Evolutionary conservation across 2,329 filamentous ascomycete species (phyloP).

Genomic region (Apiospora malaysiana): DNA sequence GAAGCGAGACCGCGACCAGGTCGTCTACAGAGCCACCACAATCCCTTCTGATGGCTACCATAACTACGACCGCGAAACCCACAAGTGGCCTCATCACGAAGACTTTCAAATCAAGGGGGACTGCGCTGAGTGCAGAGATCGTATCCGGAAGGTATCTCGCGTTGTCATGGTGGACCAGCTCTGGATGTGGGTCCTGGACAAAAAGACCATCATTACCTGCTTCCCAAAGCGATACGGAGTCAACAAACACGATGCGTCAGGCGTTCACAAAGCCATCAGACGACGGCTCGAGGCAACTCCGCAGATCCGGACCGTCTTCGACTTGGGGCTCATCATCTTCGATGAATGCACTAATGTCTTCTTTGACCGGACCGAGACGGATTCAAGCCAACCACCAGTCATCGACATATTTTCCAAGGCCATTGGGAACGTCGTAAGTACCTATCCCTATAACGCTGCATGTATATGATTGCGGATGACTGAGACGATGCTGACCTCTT

Average conservation of each 20-base stretch:
- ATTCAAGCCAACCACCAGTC: constrained; percentile 42
- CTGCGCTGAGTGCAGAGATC: constrained; percentile 24
- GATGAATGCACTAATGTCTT: constrained; percentile 48
- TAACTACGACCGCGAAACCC: constrained; percentile 22
- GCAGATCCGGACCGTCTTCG: constrained; percentile 45
- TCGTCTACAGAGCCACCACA: constrained; percentile 47
- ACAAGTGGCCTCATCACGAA: background rate
- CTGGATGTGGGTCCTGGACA: constrained; percentile 51
- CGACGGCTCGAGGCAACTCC: constrained; percentile 24
- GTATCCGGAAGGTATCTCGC: constrained; percentile 31
- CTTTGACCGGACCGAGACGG: constrained; percentile 44
- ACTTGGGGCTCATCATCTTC: constrained; percentile 49
- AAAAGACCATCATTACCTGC: constrained; percentile 45
- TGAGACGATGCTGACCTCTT: background rate
- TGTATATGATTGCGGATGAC: background rate
- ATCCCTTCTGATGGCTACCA: constrained; percentile 32
- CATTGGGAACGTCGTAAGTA: constrained; percentile 48
- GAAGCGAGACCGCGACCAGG: constrained; percentile 48
- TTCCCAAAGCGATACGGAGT: constrained; percentile 50
- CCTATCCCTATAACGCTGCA: background rate
- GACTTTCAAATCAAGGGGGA: background rate
- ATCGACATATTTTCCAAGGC: constrained; percentile 49
- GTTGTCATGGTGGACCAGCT: constrained; percentile 52
- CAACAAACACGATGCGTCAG: constrained; percentile 47
- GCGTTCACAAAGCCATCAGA: constrained; percentile 48